Percentiles rank a stretch among this genome's conserved stretches.
Evolutionary conservation across 148 eudicot species (phyloP).

Genomic region (Chenopodium suecicum): DNA sequence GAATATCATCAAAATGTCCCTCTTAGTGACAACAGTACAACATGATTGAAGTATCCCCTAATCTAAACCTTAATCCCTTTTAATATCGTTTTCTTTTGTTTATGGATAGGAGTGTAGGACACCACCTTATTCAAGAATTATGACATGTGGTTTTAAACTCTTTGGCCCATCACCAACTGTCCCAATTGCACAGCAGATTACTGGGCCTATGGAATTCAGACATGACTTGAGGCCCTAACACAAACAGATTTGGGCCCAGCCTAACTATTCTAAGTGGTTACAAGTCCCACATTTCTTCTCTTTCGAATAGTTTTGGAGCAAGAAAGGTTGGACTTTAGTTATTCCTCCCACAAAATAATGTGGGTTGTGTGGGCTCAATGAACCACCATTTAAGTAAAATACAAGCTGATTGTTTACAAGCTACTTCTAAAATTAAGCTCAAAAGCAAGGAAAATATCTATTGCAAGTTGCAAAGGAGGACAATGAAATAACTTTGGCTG

Average conservation of each 20-base stretch:
- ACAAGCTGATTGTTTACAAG: background rate
- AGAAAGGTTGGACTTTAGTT: background rate
- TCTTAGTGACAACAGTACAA: background rate
- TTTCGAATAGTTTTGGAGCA: background rate
- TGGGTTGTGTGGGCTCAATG: background rate
- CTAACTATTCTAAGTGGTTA: background rate
- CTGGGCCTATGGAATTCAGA: background rate
- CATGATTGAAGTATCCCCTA: background rate
- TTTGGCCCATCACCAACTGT: background rate
- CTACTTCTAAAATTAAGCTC: background rate
- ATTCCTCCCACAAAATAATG: background rate
- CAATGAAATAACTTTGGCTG: background rate
- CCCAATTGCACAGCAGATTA: background rate
- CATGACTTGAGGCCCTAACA: background rate
- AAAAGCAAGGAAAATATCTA: background rate
- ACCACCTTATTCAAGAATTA: background rate
- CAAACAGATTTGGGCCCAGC: constrained; percentile 2
- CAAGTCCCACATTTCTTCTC: background rate
- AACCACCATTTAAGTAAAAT: background rate
- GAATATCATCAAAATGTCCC: background rate
- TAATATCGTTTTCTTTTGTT: background rate
- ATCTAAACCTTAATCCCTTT: background rate
- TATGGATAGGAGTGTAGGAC: background rate
- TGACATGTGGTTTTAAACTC: background rate
- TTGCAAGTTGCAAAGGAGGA: background rate